Evolutionary conservation across 352 stramenopile genomes (phyloP).

Genomic region (Phytophthora cactorum): DNA sequence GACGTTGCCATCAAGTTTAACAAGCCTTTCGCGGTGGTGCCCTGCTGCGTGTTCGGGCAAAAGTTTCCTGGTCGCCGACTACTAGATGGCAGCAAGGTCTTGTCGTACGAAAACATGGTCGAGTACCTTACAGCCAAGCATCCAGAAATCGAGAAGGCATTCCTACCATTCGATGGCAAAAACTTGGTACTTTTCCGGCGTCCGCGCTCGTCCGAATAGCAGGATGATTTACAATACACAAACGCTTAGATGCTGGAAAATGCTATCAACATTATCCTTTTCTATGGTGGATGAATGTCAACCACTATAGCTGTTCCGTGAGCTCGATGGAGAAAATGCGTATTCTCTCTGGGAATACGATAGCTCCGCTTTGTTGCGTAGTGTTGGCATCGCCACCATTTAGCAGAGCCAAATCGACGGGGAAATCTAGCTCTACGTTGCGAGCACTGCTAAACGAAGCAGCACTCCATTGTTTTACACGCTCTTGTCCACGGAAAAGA

Average conservation of each 20-base stretch:
- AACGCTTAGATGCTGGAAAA: too few relatives aligned
- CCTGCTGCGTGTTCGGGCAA: constrained; percentile 95
- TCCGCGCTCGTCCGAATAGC: constrained; percentile 12
- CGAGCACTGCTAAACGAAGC: constrained; percentile 14
- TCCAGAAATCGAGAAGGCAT: constrained; percentile 59
- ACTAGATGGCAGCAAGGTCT: constrained; percentile 55
- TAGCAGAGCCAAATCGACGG: constrained; percentile 41
- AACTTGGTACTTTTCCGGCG: constrained; percentile 82
- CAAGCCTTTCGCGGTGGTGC: constrained; percentile 96
- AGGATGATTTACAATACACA: not conserved
- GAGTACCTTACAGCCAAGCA: constrained; percentile 83
- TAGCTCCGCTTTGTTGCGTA: constrained; percentile 19
- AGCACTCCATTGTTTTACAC: constrained; percentile 34
- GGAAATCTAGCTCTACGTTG: constrained; percentile 16
- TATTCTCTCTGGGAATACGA: constrained; percentile 45
- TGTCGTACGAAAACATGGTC: constrained; percentile 82
- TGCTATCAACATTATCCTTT: too few relatives aligned
- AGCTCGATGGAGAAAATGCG: constrained; percentile 31
- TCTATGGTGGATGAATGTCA: not conserved
- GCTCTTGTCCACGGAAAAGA: constrained; percentile 44
- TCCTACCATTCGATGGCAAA: constrained; percentile 83
- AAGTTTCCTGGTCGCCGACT: constrained; percentile 84
- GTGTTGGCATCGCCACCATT: not conserved
- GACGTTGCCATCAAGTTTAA: constrained; percentile 88
- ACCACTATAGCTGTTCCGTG: constrained; percentile 14